Conservation (phyloP, 2,329 filamentous ascomycete species). For the Fusarium nurragi region DNA sequence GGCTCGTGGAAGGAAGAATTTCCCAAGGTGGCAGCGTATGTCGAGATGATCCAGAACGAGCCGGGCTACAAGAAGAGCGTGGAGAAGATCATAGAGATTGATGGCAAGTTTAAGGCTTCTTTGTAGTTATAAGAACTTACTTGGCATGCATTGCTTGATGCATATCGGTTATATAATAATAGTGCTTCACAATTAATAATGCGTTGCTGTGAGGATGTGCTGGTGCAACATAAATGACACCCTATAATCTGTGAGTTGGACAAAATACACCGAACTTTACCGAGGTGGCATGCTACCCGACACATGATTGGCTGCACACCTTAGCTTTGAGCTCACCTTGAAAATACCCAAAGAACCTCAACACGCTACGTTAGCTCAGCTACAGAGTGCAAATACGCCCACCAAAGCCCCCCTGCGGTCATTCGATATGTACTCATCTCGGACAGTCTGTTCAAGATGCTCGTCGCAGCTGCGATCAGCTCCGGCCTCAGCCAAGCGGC, state of each 20-base stretch:
- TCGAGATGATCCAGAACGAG: constrained; percentile 55
- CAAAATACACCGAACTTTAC: constrained; percentile 29
- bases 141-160: too few relatives aligned
- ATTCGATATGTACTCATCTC: constrained; percentile 49
- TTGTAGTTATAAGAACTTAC: constrained; percentile 8
- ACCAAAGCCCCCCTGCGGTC: constrained; percentile 10
- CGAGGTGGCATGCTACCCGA: constrained; percentile 10
- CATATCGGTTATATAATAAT: neutral
- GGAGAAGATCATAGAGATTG: constrained; percentile 60
- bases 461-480: constrained; percentile 42
- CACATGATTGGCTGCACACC: constrained; percentile 37
- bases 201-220: neutral
- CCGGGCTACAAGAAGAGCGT: constrained; percentile 60
- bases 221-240: neutral
- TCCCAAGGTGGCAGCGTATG: constrained; percentile 60
- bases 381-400: constrained; percentile 12
- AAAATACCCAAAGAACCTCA: constrained; percentile 38
- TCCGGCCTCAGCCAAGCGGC: constrained; percentile 24
- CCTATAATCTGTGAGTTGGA: neutral
- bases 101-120: constrained; percentile 50
- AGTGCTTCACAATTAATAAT: neutral
- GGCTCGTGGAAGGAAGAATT: constrained; percentile 52
- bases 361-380: constrained; percentile 5
- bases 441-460: constrained; percentile 50
- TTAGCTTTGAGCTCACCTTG: neutral